Conservation (phyloP, 202 grass and related monocot species). For the Brachypodium distachyon region DNA sequence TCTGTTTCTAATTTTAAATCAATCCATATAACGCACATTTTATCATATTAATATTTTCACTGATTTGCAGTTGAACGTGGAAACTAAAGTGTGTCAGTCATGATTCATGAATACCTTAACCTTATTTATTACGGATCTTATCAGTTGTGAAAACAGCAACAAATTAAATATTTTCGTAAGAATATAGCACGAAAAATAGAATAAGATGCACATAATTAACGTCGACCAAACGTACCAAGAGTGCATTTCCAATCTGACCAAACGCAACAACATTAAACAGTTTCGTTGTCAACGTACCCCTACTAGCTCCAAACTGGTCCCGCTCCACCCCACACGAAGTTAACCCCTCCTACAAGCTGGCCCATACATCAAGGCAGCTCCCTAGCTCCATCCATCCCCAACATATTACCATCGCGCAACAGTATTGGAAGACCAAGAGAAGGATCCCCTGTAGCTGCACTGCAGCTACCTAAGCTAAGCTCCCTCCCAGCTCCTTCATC, state of each 20-base stretch:
- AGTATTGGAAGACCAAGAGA: constrained; percentile 10
- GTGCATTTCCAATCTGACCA: background rate
- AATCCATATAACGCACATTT: no score
- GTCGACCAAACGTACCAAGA: background rate
- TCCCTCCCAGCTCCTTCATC: background rate
- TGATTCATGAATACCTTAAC: no score
- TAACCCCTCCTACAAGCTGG: constrained; percentile 22
- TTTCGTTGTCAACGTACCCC: constrained; percentile 23
- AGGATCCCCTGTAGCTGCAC: constrained; percentile 10
- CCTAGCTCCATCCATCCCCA: background rate
- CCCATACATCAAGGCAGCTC: constrained; percentile 10
- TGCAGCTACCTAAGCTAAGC: background rate
- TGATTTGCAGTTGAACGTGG: no score
- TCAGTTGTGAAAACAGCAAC: background rate
- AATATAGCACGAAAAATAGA: background rate
- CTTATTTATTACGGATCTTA: background rate
- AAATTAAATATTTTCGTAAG: background rate
- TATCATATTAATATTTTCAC: no score
- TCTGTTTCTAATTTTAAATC: no score
- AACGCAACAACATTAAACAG: constrained; percentile 25
- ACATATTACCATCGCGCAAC: constrained; percentile 19
- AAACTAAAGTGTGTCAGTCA: no score
- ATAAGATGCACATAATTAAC: background rate
- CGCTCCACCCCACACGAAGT: constrained; percentile 7
- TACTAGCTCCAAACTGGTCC: constrained; percentile 31